A percentile compares a stretch with the other conserved stretches of the same genome.
phyloP scores from a whole-genome alignment of 805 yeast species.

The Schizosaccharomyces japonicus region DNA sequence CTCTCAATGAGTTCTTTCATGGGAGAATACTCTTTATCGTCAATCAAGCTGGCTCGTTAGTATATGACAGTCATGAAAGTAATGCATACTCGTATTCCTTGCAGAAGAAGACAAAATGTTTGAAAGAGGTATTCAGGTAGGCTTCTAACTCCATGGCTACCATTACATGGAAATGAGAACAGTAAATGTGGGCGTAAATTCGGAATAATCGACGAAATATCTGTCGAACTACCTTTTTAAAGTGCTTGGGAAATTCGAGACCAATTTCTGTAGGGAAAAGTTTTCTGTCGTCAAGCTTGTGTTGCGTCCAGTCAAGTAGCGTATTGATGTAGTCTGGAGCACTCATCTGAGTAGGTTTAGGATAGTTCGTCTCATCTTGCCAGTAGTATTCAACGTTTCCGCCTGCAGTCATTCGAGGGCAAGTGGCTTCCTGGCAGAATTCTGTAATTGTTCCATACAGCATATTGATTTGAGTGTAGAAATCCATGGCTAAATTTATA shows the following conservation, averaged over 20 bases:
- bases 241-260: conserved; percentile 68
- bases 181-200: conserved; percentile 89
- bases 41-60: conserved; percentile 31
- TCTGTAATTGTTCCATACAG: conserved; percentile 85
- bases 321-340: conserved; percentile 92
- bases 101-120: conserved; percentile 77
- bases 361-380: conserved; percentile 48
- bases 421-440: conserved; percentile 81
- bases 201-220: conserved; percentile 78
- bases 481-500: conserved; percentile 49
- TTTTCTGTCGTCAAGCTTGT: conserved; percentile 70
- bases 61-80: conserved; percentile 66
- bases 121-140: conserved; percentile 92
- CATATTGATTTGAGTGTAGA: conserved; percentile 90
- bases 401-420: conserved; percentile 85
- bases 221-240: conserved; percentile 54
- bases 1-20: conserved; percentile 56
- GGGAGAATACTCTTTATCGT: conserved; percentile 74
- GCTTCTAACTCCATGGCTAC: conserved; percentile 81
- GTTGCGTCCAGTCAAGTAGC: conserved; percentile 85
- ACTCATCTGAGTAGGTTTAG: conserved; percentile 61
- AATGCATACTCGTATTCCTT: conserved; percentile 67
- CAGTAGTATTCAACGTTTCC: conserved; percentile 50
- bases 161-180: conserved; percentile 92
- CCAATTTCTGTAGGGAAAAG: conserved; percentile 77